phyloP scores from a whole-genome alignment of 371 early-diverging fungal species.

The Syncephalis fuscata region DNA sequence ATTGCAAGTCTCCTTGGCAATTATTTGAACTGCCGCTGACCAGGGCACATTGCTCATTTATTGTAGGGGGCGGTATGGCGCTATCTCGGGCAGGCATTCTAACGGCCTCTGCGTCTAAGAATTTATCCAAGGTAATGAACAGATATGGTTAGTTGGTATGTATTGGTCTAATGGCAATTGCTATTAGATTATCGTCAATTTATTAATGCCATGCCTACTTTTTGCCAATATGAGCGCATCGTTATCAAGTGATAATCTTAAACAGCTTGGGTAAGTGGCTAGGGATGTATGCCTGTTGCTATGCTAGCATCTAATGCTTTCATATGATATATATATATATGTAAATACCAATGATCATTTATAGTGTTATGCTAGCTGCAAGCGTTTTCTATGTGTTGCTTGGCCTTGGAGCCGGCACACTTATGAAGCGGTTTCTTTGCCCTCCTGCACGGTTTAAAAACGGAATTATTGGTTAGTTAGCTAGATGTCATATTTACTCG shows the following conservation, averaged over 20 bases:
- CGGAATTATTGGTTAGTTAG: background rate
- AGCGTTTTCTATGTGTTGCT: background rate
- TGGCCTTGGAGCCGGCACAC: background rate
- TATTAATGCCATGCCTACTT: background rate
- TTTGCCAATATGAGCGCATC: background rate
- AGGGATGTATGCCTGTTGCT: background rate
- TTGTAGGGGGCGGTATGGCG: background rate
- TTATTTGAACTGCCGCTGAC: background rate
- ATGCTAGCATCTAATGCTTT: background rate
- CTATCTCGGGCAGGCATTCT: background rate
- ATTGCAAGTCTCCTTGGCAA: background rate
- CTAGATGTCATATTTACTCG: too few relatives aligned
- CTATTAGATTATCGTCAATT: conserved; percentile 1
- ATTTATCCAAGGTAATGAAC: background rate
- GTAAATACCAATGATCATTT: too few relatives aligned
- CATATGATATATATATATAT: too few relatives aligned
- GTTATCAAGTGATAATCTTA: background rate
- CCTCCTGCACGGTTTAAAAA: background rate
- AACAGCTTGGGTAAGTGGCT: background rate
- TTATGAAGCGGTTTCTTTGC: background rate
- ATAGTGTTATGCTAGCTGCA: background rate
- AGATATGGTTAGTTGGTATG: background rate
- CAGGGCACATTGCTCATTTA: too few relatives aligned
- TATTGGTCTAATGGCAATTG: background rate
- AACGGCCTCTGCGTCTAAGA: background rate